Conservation (phyloP, 805 yeast genomes). For the Blastobotrys chiropterorum region DNA sequence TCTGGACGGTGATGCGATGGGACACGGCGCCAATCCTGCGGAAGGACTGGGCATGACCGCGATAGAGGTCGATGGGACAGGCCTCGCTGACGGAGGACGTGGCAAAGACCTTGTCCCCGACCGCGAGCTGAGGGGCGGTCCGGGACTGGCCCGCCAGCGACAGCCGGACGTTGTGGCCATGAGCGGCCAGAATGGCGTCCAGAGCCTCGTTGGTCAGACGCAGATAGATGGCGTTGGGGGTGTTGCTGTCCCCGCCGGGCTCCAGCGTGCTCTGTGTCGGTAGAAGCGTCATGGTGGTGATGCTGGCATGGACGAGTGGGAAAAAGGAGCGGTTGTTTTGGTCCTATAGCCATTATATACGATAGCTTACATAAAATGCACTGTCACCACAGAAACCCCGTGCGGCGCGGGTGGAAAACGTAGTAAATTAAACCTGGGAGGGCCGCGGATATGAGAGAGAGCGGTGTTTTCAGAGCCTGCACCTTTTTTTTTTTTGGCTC, state of each 20-base stretch:
- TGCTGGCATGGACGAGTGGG: too few relatives aligned
- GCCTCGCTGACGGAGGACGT: conserved; percentile 18
- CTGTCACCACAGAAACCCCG: neutral
- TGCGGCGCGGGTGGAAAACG: too few relatives aligned
- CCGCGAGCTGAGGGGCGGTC: conserved; percentile 9
- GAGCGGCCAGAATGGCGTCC: conserved; percentile 10
- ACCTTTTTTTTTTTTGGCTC: too few relatives aligned
- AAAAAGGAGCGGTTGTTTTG: too few relatives aligned
- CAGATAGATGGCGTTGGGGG: conserved; percentile 5
- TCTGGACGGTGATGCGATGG: conserved; percentile 19
- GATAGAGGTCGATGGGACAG: conserved; percentile 17
- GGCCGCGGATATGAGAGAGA: too few relatives aligned
- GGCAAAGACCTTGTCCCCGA: conserved; percentile 12
- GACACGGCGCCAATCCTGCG: conserved; percentile 19
- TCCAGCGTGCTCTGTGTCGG: neutral
- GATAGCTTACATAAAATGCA: neutral
- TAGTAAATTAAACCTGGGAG: too few relatives aligned
- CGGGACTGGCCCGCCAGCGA: conserved; percentile 1
- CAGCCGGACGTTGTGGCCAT: conserved; percentile 10
- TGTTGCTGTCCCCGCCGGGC: neutral
- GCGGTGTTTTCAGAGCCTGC: too few relatives aligned
- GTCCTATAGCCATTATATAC: neutral
- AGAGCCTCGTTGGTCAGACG: conserved; percentile 17
- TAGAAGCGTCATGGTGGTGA: neutral
- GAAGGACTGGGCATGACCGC: neutral